These are phyloP conservation scores for Prunus mume DNA, from an alignment of 306 rosid genomes.

Conservation along the genomic window DNA sequence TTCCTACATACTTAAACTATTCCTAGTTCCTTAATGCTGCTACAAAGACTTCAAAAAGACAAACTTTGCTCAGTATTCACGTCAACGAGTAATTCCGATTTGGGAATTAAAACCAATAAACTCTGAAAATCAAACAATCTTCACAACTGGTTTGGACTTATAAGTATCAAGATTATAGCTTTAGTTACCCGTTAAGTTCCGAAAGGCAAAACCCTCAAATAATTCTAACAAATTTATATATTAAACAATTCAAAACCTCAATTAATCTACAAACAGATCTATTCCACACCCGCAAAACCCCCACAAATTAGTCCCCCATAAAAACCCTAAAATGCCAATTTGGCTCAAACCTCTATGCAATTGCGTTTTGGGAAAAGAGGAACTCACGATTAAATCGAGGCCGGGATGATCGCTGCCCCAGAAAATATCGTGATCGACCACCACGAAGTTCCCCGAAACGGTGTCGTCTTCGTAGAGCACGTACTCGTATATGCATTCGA, in stretches of 20 bases:
- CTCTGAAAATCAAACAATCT: not conserved
- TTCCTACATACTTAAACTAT: not conserved
- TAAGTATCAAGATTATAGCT: not conserved
- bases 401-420: conserved; percentile 98
- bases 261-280: not conserved
- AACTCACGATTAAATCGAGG: conserved; percentile 68
- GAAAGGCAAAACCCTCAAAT: not conserved
- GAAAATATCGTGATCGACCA: conserved; percentile 92
- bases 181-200: not conserved
- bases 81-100: not conserved
- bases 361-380: not conserved
- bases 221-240: not conserved
- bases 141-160: not conserved
- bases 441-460: conserved; percentile 86
- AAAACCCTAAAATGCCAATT: not conserved
- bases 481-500: conserved; percentile 86
- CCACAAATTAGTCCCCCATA: not conserved
- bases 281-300: not conserved
- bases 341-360: not conserved
- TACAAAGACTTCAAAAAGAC: not conserved
- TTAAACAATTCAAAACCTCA: not conserved
- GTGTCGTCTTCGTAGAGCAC: conserved; percentile 84
- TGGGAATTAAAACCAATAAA: not conserved
- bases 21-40: not conserved
- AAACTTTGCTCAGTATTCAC: not conserved